Conservation (phyloP, 306 rosid genomes). For the Crotalaria pallida region DNA sequence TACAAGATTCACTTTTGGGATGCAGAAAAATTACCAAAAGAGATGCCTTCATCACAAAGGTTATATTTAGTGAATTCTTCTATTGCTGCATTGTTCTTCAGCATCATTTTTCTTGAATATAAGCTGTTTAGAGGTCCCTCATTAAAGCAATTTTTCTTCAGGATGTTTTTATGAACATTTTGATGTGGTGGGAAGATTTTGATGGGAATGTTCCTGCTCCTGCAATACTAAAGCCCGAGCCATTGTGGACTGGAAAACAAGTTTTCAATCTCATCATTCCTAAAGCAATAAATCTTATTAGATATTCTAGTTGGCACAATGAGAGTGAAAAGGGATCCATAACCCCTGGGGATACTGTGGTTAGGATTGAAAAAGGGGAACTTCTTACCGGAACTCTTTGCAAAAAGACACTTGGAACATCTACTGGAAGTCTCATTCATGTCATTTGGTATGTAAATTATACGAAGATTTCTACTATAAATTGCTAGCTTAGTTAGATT, state of each 20-base stretch:
- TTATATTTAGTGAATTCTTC: constrained; percentile 16
- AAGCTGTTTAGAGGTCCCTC: constrained; percentile 16
- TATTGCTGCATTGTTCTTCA: neutral
- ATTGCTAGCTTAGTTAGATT: neutral
- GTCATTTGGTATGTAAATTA: constrained; percentile 69
- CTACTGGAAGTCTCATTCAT: constrained; percentile 94
- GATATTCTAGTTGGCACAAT: constrained; percentile 89
- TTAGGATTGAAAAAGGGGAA: constrained; percentile 96
- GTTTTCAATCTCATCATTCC: constrained; percentile 97
- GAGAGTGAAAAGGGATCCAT: constrained; percentile 69
- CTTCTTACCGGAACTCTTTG: constrained; percentile 91
- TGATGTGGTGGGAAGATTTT: constrained; percentile 99
- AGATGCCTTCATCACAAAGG: constrained; percentile 93
- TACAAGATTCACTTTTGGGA: constrained; percentile 88
- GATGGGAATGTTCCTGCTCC: constrained; percentile 98
- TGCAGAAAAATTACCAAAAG: constrained; percentile 96
- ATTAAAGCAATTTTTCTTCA: constrained; percentile 25
- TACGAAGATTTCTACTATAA: neutral
- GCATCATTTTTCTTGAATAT: constrained; percentile 6
- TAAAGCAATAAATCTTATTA: constrained; percentile 76
- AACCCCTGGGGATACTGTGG: constrained; percentile 93
- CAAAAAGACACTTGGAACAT: constrained; percentile 92
- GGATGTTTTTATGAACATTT: constrained; percentile 98
- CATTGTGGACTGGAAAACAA: constrained; percentile 98
- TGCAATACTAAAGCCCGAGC: constrained; percentile 89